These are phyloP conservation scores for Dioscorea alata DNA, from an alignment of 106 monocot genomes.

Conservation along the genomic window DNA sequence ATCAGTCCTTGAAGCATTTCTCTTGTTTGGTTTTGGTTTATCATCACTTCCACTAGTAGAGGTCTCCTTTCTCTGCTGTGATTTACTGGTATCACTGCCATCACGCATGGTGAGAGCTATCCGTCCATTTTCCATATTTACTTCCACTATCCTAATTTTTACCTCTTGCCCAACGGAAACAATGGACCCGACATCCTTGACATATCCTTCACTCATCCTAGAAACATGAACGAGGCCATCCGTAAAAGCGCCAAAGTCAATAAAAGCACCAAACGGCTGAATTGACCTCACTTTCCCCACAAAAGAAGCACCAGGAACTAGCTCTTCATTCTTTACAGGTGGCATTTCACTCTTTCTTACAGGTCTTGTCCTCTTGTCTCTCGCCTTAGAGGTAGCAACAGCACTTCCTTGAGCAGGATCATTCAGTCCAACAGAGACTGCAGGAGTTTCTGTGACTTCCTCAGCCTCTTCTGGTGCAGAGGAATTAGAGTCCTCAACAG, in stretches of 20 bases:
- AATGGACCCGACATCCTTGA: conserved; percentile 65
- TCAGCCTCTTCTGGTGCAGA: conserved; percentile 28
- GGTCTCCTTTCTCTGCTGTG: conserved; percentile 32
- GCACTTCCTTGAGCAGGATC: conserved; percentile 18
- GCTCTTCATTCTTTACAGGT: conserved; percentile 67
- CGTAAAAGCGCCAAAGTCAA: conserved; percentile 89
- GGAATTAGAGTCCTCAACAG: conserved; percentile 52
- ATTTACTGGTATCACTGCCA: conserved; percentile 37
- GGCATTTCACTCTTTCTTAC: conserved; percentile 79
- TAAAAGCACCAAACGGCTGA: conserved; percentile 89
- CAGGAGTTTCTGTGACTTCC: conserved; percentile 17
- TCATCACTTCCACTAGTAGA: conserved; percentile 29
- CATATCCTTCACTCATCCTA: conserved; percentile 72
- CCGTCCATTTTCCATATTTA: conserved; percentile 63
- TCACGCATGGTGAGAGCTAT: conserved; percentile 88
- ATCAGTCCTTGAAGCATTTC: conserved; percentile 31
- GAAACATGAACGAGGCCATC: conserved; percentile 94
- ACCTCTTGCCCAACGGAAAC: conserved; percentile 92
- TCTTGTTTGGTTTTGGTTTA: conserved; percentile 38
- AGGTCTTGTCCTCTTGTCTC: conserved; percentile 39
- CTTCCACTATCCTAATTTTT: conserved; percentile 69
- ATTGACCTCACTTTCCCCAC: conserved; percentile 91
- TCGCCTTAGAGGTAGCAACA: conserved; percentile 15
- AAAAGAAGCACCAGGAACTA: conserved; percentile 78
- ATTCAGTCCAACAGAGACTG: conserved; percentile 24